Evolutionary conservation across 78 protist species (phyloP).

Genomic region (Planoprotostelium fungivorum): DNA sequence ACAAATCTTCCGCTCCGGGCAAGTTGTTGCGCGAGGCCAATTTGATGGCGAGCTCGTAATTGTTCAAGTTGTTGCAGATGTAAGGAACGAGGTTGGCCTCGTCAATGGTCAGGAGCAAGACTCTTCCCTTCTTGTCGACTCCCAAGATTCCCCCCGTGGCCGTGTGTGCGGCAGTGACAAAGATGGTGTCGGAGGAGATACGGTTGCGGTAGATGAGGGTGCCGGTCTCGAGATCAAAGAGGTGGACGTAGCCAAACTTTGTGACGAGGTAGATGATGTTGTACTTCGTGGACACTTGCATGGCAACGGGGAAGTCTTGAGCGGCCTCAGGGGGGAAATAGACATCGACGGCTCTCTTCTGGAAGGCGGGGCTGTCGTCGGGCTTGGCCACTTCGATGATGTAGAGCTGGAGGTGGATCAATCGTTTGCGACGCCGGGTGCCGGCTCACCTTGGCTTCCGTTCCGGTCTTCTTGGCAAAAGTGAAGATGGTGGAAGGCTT

Average conservation of each 20-base stretch:
- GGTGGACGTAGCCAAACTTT: slow-evolving; percentile 87
- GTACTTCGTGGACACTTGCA: slow-evolving; percentile 83
- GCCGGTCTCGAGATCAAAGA: slow-evolving; percentile 89
- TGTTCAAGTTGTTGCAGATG: slow-evolving; percentile 64
- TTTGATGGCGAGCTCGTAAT: slow-evolving; percentile 82
- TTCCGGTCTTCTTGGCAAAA: slow-evolving; percentile 73
- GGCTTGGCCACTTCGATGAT: slow-evolving; percentile 72
- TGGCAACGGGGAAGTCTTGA: slow-evolving; percentile 97
- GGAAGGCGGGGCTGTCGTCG: slow-evolving; percentile 72
- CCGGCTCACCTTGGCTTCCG: slow-evolving; percentile 63
- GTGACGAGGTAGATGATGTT: slow-evolving; percentile 90
- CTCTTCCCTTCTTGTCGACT: slow-evolving; percentile 89
- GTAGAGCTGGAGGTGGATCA: too few relatives aligned
- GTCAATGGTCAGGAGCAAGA: slow-evolving; percentile 79
- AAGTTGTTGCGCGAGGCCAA: slow-evolving; percentile 89
- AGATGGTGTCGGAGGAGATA: slow-evolving; percentile 83
- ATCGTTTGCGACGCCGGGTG: not conserved
- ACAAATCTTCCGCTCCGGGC: slow-evolving; percentile 93
- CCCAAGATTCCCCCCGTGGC: slow-evolving; percentile 86
- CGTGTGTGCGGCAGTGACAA: slow-evolving; percentile 78
- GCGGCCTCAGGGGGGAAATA: slow-evolving; percentile 83
- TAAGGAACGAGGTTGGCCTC: slow-evolving; percentile 86
- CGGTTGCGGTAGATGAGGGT: slow-evolving; percentile 83
- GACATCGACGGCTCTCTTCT: slow-evolving; percentile 74
- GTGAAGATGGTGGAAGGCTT: slow-evolving; percentile 69